These are phyloP conservation scores for Saccharomycopsis sp. DNA, from an alignment of 805 yeast species.

Conservation along the genomic window DNA sequence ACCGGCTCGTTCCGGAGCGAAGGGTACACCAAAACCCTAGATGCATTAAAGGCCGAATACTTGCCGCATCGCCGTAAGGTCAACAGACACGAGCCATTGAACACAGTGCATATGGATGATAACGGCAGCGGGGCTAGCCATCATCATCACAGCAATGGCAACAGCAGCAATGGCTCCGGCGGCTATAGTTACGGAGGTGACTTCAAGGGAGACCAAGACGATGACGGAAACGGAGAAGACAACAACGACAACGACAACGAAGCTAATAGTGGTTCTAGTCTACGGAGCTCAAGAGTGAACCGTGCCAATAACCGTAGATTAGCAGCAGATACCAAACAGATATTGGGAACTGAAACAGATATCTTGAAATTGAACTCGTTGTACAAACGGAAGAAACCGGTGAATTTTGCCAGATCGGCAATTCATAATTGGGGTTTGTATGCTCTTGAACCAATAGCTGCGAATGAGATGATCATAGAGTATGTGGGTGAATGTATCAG, in stretches of 20 bases:
- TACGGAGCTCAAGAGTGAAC: constrained; percentile 74
- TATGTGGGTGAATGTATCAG: constrained; percentile 94
- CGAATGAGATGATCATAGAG: constrained; percentile 95
- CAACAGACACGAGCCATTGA: constrained; percentile 54
- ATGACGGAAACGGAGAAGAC: constrained; percentile 36
- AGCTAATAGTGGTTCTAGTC: constrained; percentile 22
- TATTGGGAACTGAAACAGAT: constrained; percentile 76
- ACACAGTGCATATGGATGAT: constrained; percentile 57
- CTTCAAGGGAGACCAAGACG: constrained; percentile 14
- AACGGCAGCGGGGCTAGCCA: constrained; percentile 25
- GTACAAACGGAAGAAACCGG: constrained; percentile 86
- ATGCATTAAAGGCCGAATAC: constrained; percentile 64
- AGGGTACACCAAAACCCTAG: constrained; percentile 69
- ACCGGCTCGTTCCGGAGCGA: constrained; percentile 65
- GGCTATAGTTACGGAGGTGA: constrained; percentile 5
- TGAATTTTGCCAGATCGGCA: constrained; percentile 93
- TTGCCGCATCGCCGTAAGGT: constrained; percentile 73
- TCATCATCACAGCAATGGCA: background rate
- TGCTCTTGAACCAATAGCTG: constrained; percentile 93
- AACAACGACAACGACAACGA: constrained; percentile 37
- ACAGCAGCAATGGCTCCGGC: background rate
- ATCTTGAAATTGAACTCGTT: constrained; percentile 77
- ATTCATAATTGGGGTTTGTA: constrained; percentile 98
- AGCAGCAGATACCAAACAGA: constrained; percentile 79
- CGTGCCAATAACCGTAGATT: constrained; percentile 82